Base-by-base conservation (phyloP, 768 basidiomycete species). In the Lanmaoa rubissima region DNA sequence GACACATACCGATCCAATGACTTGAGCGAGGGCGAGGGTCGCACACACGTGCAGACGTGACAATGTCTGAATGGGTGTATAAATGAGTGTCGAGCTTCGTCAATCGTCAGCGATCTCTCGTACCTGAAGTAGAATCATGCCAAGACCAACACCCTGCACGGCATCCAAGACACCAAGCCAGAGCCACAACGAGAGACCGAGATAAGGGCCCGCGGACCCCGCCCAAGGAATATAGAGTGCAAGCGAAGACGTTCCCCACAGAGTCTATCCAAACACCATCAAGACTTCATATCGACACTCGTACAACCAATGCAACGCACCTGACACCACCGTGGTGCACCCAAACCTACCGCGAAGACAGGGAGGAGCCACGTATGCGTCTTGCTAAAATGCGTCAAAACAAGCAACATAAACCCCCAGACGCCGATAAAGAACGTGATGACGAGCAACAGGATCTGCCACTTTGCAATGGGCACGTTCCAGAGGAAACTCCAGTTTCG, bases 111-210 rank as follows among this genome's bases (percentile, higher is more conserved):
- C 5, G 16, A 5, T 31, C 39, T 41, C 43, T 17, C 64, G 41
- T 57, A 73, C 72, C 79, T 92, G 89, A 24, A 93, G 83, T 21
- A 93, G 77, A 64, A 94, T 94, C 87, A 94, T 88, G 54, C 92
- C 93, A 46, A 97, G 78, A 31, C 94, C 94, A 41, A 96, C 94
- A 72, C 94, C 94, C 70, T 97, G 94, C 38, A 97, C 79, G 35
- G 94, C 93, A 69, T 94, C 94, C 42, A 97, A 78, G 44, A 97
- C 94, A 65, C 94, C 94, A 11, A 97, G 81, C 94, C 94, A 97
- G 42, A 97, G 78, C 94, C 94, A 97, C 34, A 97, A 76, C 28
- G 88, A 89, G 31, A 93, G 82, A 42, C 92, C 92, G 53, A 96
- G 84, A 69, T 95, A 97, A 24, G 94, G 92, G 17, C 94, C 94